A percentile compares a stretch with the other conserved stretches of the same genome.
Evolutionary conservation across 257 asterid species (phyloP).

Genomic region (Fraxinus pennsylvanica): DNA sequence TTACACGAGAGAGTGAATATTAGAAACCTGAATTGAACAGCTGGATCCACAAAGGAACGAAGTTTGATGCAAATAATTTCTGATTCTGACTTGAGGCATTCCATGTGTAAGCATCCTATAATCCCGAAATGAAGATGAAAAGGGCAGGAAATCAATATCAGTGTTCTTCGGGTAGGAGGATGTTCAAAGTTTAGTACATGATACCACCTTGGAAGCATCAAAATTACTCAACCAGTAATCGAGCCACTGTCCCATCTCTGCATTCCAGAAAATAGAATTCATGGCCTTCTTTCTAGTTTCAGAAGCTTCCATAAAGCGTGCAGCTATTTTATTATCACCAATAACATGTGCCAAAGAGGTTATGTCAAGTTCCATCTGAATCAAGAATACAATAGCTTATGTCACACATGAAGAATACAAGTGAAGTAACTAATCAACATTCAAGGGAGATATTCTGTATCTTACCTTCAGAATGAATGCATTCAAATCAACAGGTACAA

Average conservation of each 20-base stretch:
- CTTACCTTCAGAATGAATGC: constrained; percentile 73
- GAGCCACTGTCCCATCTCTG: constrained; percentile 76
- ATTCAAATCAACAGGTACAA: constrained; percentile 90
- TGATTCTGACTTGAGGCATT: constrained; percentile 59
- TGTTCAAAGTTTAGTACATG: not conserved
- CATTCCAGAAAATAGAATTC: constrained; percentile 66
- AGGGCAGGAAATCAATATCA: not conserved
- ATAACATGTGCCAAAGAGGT: constrained; percentile 51
- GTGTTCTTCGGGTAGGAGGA: constrained; percentile 1
- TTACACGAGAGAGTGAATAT: constrained; percentile 4
- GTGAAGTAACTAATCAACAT: not conserved
- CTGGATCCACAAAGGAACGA: constrained; percentile 76
- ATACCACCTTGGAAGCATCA: constrained; percentile 39
- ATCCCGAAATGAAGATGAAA: constrained; percentile 5
- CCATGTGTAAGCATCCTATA: constrained; percentile 60
- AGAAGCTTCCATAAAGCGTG: constrained; percentile 51
- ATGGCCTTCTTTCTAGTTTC: constrained; percentile 64
- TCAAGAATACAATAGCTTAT: constrained; percentile 3
- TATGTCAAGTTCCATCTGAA: constrained; percentile 90
- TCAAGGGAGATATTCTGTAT: constrained; percentile 1
- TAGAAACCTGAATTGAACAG: constrained; percentile 63
- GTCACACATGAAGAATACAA: constrained; percentile 6
- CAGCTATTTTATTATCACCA: constrained; percentile 46
- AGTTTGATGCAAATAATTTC: constrained; percentile 70
- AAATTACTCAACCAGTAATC: constrained; percentile 72